These are phyloP conservation scores for Tripterygium wilfordii DNA, from an alignment of 177 flowering plant genomes.

Conservation along the genomic window DNA sequence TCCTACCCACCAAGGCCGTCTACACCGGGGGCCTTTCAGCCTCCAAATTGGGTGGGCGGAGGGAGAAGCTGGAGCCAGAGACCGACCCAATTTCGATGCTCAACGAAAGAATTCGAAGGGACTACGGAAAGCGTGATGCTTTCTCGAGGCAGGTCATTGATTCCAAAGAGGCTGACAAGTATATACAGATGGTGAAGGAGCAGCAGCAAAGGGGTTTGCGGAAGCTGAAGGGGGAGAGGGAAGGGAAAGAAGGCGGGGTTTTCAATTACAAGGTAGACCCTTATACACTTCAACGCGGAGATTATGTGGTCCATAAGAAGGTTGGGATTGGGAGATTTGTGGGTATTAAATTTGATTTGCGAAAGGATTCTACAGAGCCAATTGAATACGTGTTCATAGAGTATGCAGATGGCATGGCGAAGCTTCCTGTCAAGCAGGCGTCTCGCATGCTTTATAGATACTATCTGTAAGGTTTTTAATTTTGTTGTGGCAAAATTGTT, in stretches of 20 bases:
- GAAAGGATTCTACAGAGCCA: slow-evolving; percentile 40
- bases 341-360: slow-evolving; percentile 62
- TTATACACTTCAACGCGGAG: slow-evolving; percentile 67
- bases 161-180: slow-evolving; percentile 73
- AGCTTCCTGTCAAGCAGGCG: slow-evolving; percentile 86
- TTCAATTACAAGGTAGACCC: slow-evolving; percentile 84
- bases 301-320: slow-evolving; percentile 90
- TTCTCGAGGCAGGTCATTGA: slow-evolving; percentile 39
- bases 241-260: slow-evolving; percentile 12
- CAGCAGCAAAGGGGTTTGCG: slow-evolving; percentile 92
- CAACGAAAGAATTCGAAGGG: slow-evolving; percentile 67
- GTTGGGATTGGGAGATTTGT: slow-evolving; percentile 90
- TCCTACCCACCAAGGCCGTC: slow-evolving; percentile 16
- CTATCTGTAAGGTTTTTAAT: slow-evolving; percentile 53
- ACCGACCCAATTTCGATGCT: slow-evolving; percentile 50
- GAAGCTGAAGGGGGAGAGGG: slow-evolving; percentile 59
- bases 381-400: slow-evolving; percentile 83
- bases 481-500: not conserved
- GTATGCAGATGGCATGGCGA: slow-evolving; percentile 97
- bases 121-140: slow-evolving; percentile 42
- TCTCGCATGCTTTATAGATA: slow-evolving; percentile 84
- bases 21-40: slow-evolving; percentile 2
- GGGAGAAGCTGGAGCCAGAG: slow-evolving; percentile 23
- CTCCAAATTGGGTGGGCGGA: slow-evolving; percentile 4
- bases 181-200: slow-evolving; percentile 72